These are phyloP conservation scores for Hirschfeldia incana DNA, from an alignment of 345 rosid species.

Conservation along the genomic window DNA sequence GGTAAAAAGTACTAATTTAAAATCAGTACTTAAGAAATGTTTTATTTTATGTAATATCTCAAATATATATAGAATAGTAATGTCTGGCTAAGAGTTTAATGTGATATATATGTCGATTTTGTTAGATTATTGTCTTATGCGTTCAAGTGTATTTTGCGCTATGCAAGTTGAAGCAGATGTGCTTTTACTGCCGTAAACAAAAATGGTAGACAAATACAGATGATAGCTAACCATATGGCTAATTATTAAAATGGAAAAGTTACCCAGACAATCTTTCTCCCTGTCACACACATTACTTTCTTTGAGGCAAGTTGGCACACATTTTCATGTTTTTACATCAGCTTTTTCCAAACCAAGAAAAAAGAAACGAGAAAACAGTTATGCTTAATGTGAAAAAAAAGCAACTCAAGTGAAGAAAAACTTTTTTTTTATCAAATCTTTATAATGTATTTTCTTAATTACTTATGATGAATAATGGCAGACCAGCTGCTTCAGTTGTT, in stretches of 20 bases:
- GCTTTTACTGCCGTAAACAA: background rate
- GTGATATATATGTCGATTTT: slow-evolving; percentile 21
- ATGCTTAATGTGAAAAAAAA: background rate
- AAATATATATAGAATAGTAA: background rate
- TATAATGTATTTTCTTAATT: background rate
- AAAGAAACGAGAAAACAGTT: background rate
- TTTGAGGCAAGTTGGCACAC: slow-evolving; percentile 25
- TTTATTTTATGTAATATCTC: background rate
- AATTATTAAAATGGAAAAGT: background rate
- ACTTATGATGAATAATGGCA: background rate
- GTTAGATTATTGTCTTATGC: slow-evolving; percentile 6
- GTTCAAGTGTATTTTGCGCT: background rate
- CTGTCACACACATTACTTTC: background rate
- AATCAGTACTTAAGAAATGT: background rate
- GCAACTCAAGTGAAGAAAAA: background rate
- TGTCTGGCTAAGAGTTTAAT: slow-evolving; percentile 8
- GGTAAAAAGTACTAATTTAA: slow-evolving; percentile 41
- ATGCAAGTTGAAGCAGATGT: background rate
- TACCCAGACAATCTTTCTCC: background rate
- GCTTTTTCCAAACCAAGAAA: background rate
- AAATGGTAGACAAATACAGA: background rate
- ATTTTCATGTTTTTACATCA: background rate
- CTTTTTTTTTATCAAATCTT: background rate
- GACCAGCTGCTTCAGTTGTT: background rate
- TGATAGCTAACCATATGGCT: background rate